Conservation (phyloP, 805 yeast species). For the Alloascoidea hylecoeti region DNA sequence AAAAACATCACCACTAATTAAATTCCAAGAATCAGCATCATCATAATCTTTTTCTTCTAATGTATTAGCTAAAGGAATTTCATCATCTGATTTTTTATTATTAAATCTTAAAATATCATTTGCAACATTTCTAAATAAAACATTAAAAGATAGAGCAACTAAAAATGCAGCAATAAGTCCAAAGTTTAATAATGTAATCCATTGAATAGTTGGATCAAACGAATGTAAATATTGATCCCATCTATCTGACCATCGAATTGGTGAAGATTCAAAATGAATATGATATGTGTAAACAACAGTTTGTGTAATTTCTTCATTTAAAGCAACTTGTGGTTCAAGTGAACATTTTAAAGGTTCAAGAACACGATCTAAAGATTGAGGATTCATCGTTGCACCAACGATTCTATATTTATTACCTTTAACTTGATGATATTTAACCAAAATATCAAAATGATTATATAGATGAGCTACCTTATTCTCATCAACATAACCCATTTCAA, state of each 20-base stretch:
- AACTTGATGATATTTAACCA: conserved; percentile 56
- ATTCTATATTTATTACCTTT: conserved; percentile 47
- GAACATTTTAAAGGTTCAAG: background rate
- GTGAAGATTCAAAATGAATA: conserved; percentile 43
- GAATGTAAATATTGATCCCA: conserved; percentile 83
- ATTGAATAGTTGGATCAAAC: conserved; percentile 78
- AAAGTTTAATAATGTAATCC: conserved; percentile 69
- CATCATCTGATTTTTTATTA: conserved; percentile 48
- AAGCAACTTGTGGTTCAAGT: conserved; percentile 6
- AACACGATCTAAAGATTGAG: conserved; percentile 33
- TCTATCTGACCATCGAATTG: conserved; percentile 73
- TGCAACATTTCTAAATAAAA: conserved; percentile 52
- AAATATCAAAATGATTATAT: conserved; percentile 54
- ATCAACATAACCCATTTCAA: conserved; percentile 56
- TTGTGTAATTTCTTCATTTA: conserved; percentile 32
- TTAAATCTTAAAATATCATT: conserved; percentile 65
- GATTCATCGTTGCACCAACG: conserved; percentile 61
- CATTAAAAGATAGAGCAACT: conserved; percentile 57
- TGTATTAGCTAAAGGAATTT: background rate
- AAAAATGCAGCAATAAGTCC: conserved; percentile 55
- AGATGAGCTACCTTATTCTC: conserved; percentile 41
- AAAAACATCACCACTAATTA: conserved; percentile 71
- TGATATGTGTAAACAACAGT: conserved; percentile 55
- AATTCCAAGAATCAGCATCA: conserved; percentile 79
- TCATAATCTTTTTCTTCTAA: conserved; percentile 40